These are phyloP conservation scores for Triticum aestivum DNA, from an alignment of 176 grass and related monocot genomes.

Conservation along the genomic window DNA sequence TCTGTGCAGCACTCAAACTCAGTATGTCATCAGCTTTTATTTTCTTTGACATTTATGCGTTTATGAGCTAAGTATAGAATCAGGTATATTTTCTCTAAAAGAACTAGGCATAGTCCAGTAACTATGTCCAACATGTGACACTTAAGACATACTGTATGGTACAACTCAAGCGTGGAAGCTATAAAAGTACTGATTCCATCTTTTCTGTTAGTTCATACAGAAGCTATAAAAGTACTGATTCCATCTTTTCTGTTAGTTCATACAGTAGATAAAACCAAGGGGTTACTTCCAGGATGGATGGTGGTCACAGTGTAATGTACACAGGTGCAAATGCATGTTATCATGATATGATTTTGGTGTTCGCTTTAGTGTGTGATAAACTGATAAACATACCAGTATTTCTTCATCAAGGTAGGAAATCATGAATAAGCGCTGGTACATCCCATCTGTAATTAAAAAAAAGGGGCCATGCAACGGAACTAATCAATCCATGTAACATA, in stretches of 20 bases:
- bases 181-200: background rate
- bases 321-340: background rate
- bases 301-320: background rate
- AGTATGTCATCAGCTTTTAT: constrained; percentile 1
- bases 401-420: constrained; percentile 99
- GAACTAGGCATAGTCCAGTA: constrained; percentile 16
- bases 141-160: background rate
- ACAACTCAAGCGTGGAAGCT: background rate
- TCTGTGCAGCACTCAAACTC: background rate
- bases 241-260: background rate
- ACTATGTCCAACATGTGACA: background rate
- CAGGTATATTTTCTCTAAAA: background rate
- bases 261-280: background rate
- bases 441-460: constrained; percentile 45
- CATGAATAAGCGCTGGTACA: constrained; percentile 87
- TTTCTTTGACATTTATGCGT: background rate
- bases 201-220: background rate
- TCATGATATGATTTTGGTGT: background rate
- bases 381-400: constrained; percentile 77
- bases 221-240: background rate
- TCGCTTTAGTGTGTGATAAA: constrained; percentile 21
- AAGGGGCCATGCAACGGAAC: background rate
- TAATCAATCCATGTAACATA: background rate
- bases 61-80: constrained; percentile 10
- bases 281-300: background rate